phyloP scores from a whole-genome alignment of 2,329 filamentous ascomycete species.

The Didymella pinodella region DNA sequence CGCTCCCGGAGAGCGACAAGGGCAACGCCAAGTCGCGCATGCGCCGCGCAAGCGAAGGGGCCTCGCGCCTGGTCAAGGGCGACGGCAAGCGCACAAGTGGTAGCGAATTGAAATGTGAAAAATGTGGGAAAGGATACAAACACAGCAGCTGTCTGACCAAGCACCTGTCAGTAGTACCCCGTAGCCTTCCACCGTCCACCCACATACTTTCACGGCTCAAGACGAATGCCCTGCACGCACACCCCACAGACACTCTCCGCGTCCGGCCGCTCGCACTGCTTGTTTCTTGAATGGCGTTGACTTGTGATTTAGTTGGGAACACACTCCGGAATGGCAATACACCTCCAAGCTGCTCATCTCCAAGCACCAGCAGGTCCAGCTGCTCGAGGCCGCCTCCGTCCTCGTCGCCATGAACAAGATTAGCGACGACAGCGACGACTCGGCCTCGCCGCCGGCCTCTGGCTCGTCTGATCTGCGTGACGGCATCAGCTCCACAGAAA shows the following conservation, averaged over 20 bases:
- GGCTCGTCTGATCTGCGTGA: constrained; percentile 77
- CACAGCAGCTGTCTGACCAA: constrained; percentile 99
- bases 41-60: constrained; percentile 79
- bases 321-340: constrained; percentile 96
- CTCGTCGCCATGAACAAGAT: constrained; percentile 86
- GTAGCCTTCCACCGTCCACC: constrained; percentile 52
- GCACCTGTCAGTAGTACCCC: constrained; percentile 96
- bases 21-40: constrained; percentile 62
- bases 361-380: constrained; percentile 98
- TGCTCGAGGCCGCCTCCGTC: constrained; percentile 96
- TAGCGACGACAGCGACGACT: constrained; percentile 73
- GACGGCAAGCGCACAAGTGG: constrained; percentile 80
- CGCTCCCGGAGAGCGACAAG: constrained; percentile 55
- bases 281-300: constrained; percentile 39
- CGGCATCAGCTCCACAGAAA: constrained; percentile 86
- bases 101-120: constrained; percentile 91
- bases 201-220: constrained; percentile 54
- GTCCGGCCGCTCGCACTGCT: constrained; percentile 17
- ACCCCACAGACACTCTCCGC: constrained; percentile 18
- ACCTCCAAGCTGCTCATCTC: constrained; percentile 98
- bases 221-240: constrained; percentile 47
- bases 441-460: constrained; percentile 84
- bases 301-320: constrained; percentile 83
- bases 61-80: constrained; percentile 77
- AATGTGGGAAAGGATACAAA: constrained; percentile 99